Evolutionary conservation across 495 filamentous ascomycete species (phyloP), one percentile per base, ranked within the genome.

Genomic region (Tuber indicum): DNA sequence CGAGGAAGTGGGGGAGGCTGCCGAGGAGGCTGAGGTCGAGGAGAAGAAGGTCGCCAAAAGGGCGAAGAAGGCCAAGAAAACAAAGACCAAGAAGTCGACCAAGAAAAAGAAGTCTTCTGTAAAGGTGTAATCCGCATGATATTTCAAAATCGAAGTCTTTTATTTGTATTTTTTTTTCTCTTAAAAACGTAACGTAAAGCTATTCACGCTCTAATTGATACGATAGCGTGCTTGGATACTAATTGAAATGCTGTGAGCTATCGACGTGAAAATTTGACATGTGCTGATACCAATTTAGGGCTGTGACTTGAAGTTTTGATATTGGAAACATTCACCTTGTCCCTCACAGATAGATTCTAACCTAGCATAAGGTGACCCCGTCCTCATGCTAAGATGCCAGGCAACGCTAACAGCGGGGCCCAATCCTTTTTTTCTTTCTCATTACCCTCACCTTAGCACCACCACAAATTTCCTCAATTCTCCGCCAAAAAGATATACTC

Each of bases 11-110:
- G 84, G 80, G 21, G 80, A 74, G n/a, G 73, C 77, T 32, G 70
- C 79, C 21, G 75, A 80, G 73, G 73, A 74, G 74, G 74, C 39
- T 21, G 75, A 83, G 73, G 69, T 79, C 32, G 76, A 83, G 71
- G 76, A 71, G 26, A 71, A 71, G 26, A 71, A 75, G 19, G 66
- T 46, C 44, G 75, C 75, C 45, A 77, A 76, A 45, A 75, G 75
- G 72, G 71, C 75, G 23, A 84, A 83, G 75, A 81, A 84, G 70
- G 71, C 75, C 17, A 84, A 82, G 75, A 81, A 84, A 75, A 77
- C 69, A 17, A 83, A 75, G 74, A 76, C 73, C 17, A 84, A 82
- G 75, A 75, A 76, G 66, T 71, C 72, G 74, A 79, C 74, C 52
- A 84, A 77, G 75, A 74, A 46, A 21, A 76, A 76, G 74, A 76